phyloP scores from a whole-genome alignment of 129 eudicot genomes.

The Dittrichia graveolens region DNA sequence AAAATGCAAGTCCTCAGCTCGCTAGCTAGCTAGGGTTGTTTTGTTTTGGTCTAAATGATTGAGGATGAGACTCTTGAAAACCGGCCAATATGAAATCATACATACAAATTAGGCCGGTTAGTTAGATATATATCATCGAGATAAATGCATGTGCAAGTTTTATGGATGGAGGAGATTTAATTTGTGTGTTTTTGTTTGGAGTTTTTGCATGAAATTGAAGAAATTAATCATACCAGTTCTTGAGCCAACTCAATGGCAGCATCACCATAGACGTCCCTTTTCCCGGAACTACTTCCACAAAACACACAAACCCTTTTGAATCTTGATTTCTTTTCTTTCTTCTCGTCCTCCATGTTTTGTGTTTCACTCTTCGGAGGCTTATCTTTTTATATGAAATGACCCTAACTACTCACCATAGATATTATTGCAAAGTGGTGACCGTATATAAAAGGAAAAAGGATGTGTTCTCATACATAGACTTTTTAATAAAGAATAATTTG shows the following conservation, averaged over 20 bases:
- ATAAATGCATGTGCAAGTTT: too few relatives aligned
- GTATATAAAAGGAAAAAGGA: neutral
- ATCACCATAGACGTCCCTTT: constrained; percentile 63
- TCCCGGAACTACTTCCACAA: constrained; percentile 82
- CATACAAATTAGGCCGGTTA: too few relatives aligned
- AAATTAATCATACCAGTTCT: constrained; percentile 49
- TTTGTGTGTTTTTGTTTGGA: neutral
- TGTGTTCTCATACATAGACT: too few relatives aligned
- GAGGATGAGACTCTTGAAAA: neutral
- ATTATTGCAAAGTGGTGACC: neutral
- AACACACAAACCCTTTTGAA: constrained; percentile 78
- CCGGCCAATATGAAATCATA: neutral
- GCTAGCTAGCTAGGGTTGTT: neutral
- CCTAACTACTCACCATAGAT: constrained; percentile 39
- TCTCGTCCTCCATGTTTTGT: constrained; percentile 36
- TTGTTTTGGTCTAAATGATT: constrained; percentile 6
- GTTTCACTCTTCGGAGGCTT: constrained; percentile 18
- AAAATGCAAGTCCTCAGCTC: constrained; percentile 17
- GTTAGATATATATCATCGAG: neutral
- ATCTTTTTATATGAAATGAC: constrained; percentile 21
- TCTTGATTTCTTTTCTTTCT: constrained; percentile 44
- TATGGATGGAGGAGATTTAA: too few relatives aligned
- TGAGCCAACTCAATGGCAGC: constrained; percentile 75
- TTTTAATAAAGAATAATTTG: too few relatives aligned
- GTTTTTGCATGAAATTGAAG: constrained; percentile 21